Percentiles rank a stretch among this genome's conserved stretches.
Conservation (phyloP, 2,329 filamentous ascomycete genomes). For the Diaporthe eres region DNA sequence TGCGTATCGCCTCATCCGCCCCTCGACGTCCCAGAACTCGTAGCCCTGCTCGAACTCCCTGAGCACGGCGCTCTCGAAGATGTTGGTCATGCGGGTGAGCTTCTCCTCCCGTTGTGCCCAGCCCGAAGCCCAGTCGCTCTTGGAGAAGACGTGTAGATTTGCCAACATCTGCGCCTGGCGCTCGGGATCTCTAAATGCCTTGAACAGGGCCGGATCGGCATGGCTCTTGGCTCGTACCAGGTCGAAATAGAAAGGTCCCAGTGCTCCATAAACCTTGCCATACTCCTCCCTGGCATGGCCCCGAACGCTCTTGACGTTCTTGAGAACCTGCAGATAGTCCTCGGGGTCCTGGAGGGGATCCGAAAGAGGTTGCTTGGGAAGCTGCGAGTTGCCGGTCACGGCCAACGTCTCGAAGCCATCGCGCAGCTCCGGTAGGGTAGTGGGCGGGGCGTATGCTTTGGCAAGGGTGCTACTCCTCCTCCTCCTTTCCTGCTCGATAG, state of each 20-base stretch:
- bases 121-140: constrained; percentile 84
- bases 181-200: constrained; percentile 88
- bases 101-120: constrained; percentile 80
- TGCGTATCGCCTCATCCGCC: constrained; percentile 89
- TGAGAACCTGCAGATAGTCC: constrained; percentile 77
- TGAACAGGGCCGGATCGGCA: constrained; percentile 87
- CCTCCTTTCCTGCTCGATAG: constrained; percentile 74
- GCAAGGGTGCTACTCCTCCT: constrained; percentile 49
- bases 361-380: constrained; percentile 48
- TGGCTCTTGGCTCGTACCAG: constrained; percentile 79
- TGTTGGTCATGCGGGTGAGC: constrained; percentile 79
- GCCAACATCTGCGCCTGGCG: constrained; percentile 91
- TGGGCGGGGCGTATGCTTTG: constrained; percentile 48
- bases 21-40: constrained; percentile 88
- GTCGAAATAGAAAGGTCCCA: constrained; percentile 92
- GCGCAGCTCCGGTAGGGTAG: constrained; percentile 47
- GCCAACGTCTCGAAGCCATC: constrained; percentile 88
- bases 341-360: constrained; percentile 71
- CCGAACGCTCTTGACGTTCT: constrained; percentile 81
- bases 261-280: constrained; percentile 87
- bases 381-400: constrained; percentile 55
- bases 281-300: constrained; percentile 92
- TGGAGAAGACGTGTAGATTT: constrained; percentile 83
- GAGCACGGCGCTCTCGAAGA: constrained; percentile 92
- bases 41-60: constrained; percentile 95